Conservation (phyloP, 257 asterid genomes). For the Nicotiana knightiana region DNA sequence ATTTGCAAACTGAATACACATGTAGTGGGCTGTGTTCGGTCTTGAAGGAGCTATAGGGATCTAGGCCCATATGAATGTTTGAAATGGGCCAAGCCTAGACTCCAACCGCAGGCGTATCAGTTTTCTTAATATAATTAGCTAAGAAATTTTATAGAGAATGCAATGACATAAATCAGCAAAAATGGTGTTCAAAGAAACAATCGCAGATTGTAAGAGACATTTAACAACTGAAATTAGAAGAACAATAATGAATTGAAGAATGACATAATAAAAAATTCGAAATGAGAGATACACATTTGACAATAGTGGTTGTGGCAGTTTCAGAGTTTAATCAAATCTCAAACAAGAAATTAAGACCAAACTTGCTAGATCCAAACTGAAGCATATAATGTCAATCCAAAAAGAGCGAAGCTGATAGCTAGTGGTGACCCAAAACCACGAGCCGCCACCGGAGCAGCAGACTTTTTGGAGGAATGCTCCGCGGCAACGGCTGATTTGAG, state of each 20-base stretch:
- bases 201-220: not conserved
- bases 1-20: too few relatives aligned
- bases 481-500: constrained; percentile 38
- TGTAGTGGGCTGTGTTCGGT: too few relatives aligned
- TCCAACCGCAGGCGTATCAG: too few relatives aligned
- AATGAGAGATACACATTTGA: not conserved
- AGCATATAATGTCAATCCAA: constrained; percentile 17
- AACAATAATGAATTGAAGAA: not conserved
- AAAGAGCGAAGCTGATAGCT: not conserved
- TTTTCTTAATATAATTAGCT: too few relatives aligned
- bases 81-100: too few relatives aligned
- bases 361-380: constrained; percentile 25
- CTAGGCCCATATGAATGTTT: too few relatives aligned
- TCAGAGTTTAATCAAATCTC: not conserved
- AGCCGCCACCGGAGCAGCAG: constrained; percentile 29
- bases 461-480: constrained; percentile 18
- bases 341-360: not conserved
- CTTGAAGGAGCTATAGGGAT: too few relatives aligned
- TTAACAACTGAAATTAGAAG: not conserved
- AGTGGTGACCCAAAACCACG: constrained; percentile 10
- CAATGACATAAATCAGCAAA: not conserved
- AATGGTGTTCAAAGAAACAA: not conserved
- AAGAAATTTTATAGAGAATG: too few relatives aligned
- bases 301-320: not conserved
- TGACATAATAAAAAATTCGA: not conserved